Base-by-base conservation (phyloP, 2,329 filamentous ascomycete genomes). In the Calonectria honghensis region DNA sequence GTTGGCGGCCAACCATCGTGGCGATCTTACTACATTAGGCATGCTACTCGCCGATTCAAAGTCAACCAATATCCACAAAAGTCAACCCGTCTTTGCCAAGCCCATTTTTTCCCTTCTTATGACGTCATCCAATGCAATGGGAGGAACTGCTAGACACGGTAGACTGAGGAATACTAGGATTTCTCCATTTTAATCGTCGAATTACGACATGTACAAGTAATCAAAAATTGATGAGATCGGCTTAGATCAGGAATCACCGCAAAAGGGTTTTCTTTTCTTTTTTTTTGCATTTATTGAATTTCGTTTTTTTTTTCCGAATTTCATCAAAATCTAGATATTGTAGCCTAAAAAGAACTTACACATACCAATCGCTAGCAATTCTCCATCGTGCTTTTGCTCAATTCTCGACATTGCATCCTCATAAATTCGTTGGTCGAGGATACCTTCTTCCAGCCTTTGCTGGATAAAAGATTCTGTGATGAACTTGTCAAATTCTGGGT, bases 401-500 rank as follows among this genome's bases (percentile, higher is more conserved):
- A 73, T 48, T n/a, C 74, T 68, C 1, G 54, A 20, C 68, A 74
- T 64, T 3, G 72, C 75, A 18, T 76, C 73, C 24, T 73, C 41
- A 10, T 52, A 74, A 31, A 64, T 9, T 14, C 39, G 45, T 1
- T 35, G 4, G 18, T 70, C 57, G 1, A 77, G 35, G 18, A 69
- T 74, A 0, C 69, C 69, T 31, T 71, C 66, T 7, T 70, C 39
- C 13, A 64, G 50, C 31, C 73, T 73, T 57, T 76, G 59, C 16
- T 51, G n/a, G 13, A 77, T 52, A 24, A 69, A 32, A n/a, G 48
- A 61, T 18, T 74, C 66, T 27, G 69, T 72, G 6, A 70, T 68
- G 45, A 66, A 32, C 13, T n/a, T 50, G n/a, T 76, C 70, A 37
- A 76, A 64, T 39, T 76, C 74, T 16, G 74, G 74, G 31, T 76